A percentile compares a stretch with the other conserved stretches of the same genome.
phyloP scores from a whole-genome alignment of 31 red algal genomes.

The Porphyra umbilicalis region DNA sequence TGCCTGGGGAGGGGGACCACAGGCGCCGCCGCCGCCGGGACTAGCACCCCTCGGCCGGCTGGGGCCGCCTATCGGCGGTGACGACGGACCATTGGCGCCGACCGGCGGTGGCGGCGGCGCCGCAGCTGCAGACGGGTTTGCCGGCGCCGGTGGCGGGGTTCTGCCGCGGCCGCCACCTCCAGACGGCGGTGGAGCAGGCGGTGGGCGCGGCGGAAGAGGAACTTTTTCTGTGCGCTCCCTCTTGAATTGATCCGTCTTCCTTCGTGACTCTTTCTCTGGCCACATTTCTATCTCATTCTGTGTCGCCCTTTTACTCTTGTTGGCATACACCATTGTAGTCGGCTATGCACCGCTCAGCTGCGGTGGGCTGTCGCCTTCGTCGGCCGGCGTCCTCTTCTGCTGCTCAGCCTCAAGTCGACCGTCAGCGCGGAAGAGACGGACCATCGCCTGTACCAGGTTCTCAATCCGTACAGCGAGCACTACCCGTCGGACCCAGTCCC shows the following conservation, averaged over 20 bases:
- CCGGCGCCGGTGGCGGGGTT: neutral
- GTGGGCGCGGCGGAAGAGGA: neutral
- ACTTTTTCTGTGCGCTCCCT: neutral
- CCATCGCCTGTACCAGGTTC: too few relatives aligned
- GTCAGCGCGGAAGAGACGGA: too few relatives aligned
- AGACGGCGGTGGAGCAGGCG: neutral
- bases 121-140: neutral
- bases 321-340: too few relatives aligned
- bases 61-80: neutral
- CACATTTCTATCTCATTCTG: too few relatives aligned
- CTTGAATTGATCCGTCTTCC: neutral
- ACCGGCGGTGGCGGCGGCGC: neutral
- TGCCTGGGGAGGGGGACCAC: neutral
- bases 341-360: too few relatives aligned
- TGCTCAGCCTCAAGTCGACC: too few relatives aligned
- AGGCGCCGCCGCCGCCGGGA: neutral
- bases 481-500: too few relatives aligned
- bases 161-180: neutral
- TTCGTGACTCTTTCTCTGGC: too few relatives aligned
- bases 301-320: too few relatives aligned
- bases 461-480: too few relatives aligned
- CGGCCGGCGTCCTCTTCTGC: too few relatives aligned
- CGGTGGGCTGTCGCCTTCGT: too few relatives aligned
- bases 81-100: neutral
- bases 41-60: neutral